These are phyloP conservation scores for Polyporus arcularius DNA, from an alignment of 768 basidiomycete species.

Conservation along the genomic window DNA sequence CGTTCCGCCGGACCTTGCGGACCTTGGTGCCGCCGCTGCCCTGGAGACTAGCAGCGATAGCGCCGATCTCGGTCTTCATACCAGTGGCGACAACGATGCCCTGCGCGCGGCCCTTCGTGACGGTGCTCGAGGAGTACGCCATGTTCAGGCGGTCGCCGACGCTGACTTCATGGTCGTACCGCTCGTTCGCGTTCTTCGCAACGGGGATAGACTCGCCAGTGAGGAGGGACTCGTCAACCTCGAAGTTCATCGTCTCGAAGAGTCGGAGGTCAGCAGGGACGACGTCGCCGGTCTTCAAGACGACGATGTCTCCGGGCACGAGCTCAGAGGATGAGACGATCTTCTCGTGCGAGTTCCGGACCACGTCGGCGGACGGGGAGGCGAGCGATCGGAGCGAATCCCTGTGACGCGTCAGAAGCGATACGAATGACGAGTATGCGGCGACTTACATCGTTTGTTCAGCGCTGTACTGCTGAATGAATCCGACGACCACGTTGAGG, in stretches of 20 bases:
- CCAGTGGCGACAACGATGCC: slow-evolving; percentile 51
- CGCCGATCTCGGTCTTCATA: slow-evolving; percentile 52
- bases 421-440: neutral
- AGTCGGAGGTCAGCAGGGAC: slow-evolving; percentile 51
- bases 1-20: slow-evolving; percentile 1
- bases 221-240: slow-evolving; percentile 52
- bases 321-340: slow-evolving; percentile 44
- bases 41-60: slow-evolving; percentile 11
- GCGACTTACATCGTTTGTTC: slow-evolving; percentile 49
- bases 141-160: slow-evolving; percentile 47
- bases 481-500: slow-evolving; percentile 46
- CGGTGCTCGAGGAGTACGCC: slow-evolving; percentile 44
- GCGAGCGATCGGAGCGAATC: slow-evolving; percentile 47
- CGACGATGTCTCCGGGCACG: slow-evolving; percentile 43
- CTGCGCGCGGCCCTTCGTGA: slow-evolving; percentile 50
- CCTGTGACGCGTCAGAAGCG: neutral
- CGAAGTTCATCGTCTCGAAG: slow-evolving; percentile 46
- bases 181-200: slow-evolving; percentile 38
- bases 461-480: slow-evolving; percentile 48
- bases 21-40: neutral
- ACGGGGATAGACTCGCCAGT: slow-evolving; percentile 57
- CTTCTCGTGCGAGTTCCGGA: slow-evolving; percentile 43
- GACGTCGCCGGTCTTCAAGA: slow-evolving; percentile 43
- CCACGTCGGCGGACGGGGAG: slow-evolving; percentile 46
- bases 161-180: slow-evolving; percentile 32